Conservation (phyloP, 1,284 basidiomycete genomes). For the Rhodotorula sp. region DNA sequence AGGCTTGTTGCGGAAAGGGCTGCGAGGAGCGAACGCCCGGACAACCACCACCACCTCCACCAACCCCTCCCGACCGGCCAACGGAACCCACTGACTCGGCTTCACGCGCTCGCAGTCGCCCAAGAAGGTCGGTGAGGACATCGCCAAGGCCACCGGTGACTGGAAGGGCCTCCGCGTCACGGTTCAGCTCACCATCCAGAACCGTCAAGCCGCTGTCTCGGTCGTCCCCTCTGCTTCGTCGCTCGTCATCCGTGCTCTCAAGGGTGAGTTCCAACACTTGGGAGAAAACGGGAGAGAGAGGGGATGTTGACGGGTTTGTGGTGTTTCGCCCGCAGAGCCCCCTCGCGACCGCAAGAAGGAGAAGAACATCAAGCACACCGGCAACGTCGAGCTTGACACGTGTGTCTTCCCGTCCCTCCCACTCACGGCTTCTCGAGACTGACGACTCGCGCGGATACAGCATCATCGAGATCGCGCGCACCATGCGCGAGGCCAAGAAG, state of each 20-base stretch:
- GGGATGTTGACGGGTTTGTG: not conserved
- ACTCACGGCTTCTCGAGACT: not conserved
- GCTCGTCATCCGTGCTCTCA: conserved; percentile 96
- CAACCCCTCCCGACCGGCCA: not conserved
- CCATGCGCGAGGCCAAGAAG: conserved; percentile 77
- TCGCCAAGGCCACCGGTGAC: conserved; percentile 95
- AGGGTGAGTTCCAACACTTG: conserved; percentile 60
- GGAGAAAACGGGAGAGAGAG: not conserved
- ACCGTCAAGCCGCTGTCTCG: conserved; percentile 95
- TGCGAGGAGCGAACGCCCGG: too few species aligned
- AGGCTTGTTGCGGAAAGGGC: too few species aligned
- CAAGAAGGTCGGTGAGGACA: conserved; percentile 99
- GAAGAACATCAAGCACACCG: conserved; percentile 99
- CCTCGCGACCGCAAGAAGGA: conserved; percentile 99
- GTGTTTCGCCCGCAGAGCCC: conserved; percentile 65
- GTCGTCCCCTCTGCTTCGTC: conserved; percentile 98
- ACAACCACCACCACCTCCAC: too few species aligned
- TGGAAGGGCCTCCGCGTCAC: conserved; percentile 99
- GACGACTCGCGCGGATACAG: not conserved
- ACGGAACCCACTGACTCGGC: not conserved
- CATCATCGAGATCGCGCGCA: conserved; percentile 94
- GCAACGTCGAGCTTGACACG: conserved; percentile 92
- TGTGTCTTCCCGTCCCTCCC: not conserved
- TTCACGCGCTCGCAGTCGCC: conserved; percentile 66
- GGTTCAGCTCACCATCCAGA: conserved; percentile 98